Percentiles rank a stretch among this genome's conserved stretches.
phyloP scores from a whole-genome alignment of 129 eudicot genomes.

The Centaurea solstitialis region DNA sequence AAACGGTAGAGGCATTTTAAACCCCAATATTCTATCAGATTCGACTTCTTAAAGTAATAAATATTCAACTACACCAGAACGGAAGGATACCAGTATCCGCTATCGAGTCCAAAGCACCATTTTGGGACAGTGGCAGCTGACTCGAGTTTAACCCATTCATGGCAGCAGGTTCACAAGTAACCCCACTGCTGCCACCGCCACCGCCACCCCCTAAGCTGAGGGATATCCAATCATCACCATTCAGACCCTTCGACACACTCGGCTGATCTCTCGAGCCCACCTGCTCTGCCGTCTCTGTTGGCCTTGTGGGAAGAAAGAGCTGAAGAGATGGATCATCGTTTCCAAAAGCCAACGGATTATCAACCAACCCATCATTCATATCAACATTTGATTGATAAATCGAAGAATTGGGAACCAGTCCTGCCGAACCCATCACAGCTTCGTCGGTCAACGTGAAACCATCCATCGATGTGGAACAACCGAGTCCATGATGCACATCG shows the following conservation, averaged over 20 bases:
- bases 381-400: constrained; percentile 46
- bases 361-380: constrained; percentile 55
- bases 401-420: constrained; percentile 52
- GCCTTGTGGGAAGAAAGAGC: constrained; percentile 84
- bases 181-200: constrained; percentile 30
- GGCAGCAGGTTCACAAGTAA: constrained; percentile 42
- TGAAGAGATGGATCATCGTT: constrained; percentile 90
- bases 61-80: not conserved
- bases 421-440: constrained; percentile 56
- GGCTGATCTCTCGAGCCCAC: constrained; percentile 50
- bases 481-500: constrained; percentile 42
- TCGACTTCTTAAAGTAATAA: not conserved
- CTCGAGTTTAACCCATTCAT: constrained; percentile 46
- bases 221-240: constrained; percentile 88
- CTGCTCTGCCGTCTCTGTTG: constrained; percentile 50
- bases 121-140: constrained; percentile 42
- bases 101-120: constrained; percentile 48
- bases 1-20: not conserved
- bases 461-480: constrained; percentile 46
- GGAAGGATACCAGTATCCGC: constrained; percentile 57
- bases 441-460: constrained; percentile 57
- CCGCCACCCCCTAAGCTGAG: constrained; percentile 77
- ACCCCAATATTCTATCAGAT: not conserved
- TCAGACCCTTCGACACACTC: constrained; percentile 56
- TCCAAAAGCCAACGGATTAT: constrained; percentile 78